A percentile compares a stretch with the other conserved stretches of the same genome.
Evolutionary conservation across 352 stramenopile species (phyloP).

Genomic region (Lagenidium sp.): DNA sequence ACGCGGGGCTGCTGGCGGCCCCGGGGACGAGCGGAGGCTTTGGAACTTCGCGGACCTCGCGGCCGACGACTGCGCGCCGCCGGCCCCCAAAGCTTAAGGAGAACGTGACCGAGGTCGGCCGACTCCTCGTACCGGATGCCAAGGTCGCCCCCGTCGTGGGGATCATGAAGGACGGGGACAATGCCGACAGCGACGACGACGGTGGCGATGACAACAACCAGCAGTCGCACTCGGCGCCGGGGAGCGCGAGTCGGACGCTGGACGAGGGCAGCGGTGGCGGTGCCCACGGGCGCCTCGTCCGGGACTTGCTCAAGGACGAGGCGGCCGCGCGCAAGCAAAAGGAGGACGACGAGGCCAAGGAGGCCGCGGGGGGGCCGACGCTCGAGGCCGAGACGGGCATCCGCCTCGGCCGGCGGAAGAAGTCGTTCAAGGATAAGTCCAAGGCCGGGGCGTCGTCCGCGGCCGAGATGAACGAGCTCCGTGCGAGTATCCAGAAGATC

Average conservation of each 20-base stretch:
- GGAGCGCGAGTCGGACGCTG: constrained; percentile 10
- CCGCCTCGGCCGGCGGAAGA: constrained; percentile 54
- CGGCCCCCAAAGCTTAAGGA: constrained; percentile 84
- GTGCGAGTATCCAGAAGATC: constrained; percentile 83
- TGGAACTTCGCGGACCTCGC: constrained; percentile 55
- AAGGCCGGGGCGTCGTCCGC: constrained; percentile 59
- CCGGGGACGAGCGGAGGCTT: constrained; percentile 39
- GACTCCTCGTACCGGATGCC: constrained; percentile 60
- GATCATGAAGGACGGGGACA: constrained; percentile 82
- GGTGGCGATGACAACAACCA: constrained; percentile 23
- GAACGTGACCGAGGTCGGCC: constrained; percentile 71
- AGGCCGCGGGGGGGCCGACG: constrained; percentile 14
- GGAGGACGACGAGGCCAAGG: constrained; percentile 53
- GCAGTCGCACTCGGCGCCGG: constrained; percentile 17
- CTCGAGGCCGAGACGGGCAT: constrained; percentile 65
- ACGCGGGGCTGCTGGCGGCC: constrained; percentile 13
- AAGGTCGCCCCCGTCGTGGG: constrained; percentile 67
- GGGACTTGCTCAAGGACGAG: constrained; percentile 81
- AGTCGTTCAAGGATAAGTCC: constrained; percentile 78
- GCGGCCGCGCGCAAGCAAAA: constrained; percentile 55
- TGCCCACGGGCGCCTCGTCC: constrained; percentile 62
- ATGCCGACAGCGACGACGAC: constrained; percentile 72
- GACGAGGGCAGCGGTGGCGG: constrained; percentile 23
- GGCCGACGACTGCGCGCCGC: constrained; percentile 78
- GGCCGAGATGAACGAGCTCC: constrained; percentile 71